Base-by-base conservation (phyloP, 108 stramenopile genomes). In the Craspedostauros australis region DNA sequence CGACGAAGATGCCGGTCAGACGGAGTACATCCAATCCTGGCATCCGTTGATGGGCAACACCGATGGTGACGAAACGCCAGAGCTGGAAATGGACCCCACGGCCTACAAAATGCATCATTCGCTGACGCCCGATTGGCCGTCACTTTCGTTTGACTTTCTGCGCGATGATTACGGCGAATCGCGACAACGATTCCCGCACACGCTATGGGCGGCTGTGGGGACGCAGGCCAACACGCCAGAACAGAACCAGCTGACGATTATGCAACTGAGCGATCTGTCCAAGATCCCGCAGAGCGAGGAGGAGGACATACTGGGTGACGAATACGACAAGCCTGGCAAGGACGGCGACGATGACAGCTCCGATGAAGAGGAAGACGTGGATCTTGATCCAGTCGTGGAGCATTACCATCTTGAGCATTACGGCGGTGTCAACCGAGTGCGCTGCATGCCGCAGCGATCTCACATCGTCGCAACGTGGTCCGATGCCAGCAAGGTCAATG, bases 61-160 rank as follows among this genome's bases (percentile, higher is more conserved):
- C 5, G 66, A 58, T 1, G 27, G 3, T 37, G 34, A 52, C 37
- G 42, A 66, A 46, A 28, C 57, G 15, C 22, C 62, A 23, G 58
- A 81, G 39, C 73, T 99, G 20, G 96, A 96, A 63, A 93, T 92
- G 82, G 96, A 96, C 60, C 88, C 84, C 30, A 69, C 79, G 3
- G 98, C 98, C 5, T 99, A 99, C 80, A 87, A 88, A 49, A 96
- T 98, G 96, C 86, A 94, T 63, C 98, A 99, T 49, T 76, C 87
- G 16, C 53, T 99, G 25, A 70, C 80, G 0, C 79, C 92, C 22
- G 96, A 98, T 57, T 99, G 96, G 96, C 98, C 98, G 23, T 82
- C 87, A 27, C 74, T 99, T 14, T 71, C 80, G 31, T 88, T 99
- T 52, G 96, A 98, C 64, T 60, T 99, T 54, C 15, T 98, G 15